Conservation (phyloP, 2,329 filamentous ascomycete genomes). For the Setomelanomma holmii region DNA sequence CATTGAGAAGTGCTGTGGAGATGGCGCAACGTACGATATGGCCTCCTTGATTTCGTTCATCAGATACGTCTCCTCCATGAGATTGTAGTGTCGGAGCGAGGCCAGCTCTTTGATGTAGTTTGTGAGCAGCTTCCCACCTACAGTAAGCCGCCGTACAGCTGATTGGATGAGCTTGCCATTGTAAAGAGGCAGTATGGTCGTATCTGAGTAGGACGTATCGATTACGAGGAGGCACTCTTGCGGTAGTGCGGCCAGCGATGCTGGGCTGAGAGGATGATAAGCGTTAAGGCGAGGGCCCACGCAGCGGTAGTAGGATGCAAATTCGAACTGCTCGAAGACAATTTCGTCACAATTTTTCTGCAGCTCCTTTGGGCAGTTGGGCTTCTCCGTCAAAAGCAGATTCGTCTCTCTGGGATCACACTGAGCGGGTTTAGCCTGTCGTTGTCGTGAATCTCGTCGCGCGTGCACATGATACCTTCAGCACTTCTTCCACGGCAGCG, state of each 20-base stretch:
- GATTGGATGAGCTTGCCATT: slow-evolving; percentile 80
- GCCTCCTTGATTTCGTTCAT: slow-evolving; percentile 97
- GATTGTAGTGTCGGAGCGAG: slow-evolving; percentile 90
- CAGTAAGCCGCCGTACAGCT: slow-evolving; percentile 82
- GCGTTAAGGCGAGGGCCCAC: slow-evolving; percentile 78
- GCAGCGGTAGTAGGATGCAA: slow-evolving; percentile 81
- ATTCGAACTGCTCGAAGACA: slow-evolving; percentile 96
- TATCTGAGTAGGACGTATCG: slow-evolving; percentile 92
- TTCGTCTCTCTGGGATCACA: slow-evolving; percentile 84
- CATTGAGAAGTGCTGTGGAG: slow-evolving; percentile 65
- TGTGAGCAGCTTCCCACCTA: slow-evolving; percentile 91
- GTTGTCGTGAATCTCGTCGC: neutral
- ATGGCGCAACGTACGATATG: slow-evolving; percentile 79
- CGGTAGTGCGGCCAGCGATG: slow-evolving; percentile 59
- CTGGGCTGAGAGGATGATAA: slow-evolving; percentile 66
- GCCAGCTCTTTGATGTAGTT: slow-evolving; percentile 91
- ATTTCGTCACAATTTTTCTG: slow-evolving; percentile 95
- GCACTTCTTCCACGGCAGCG: slow-evolving; percentile 69
- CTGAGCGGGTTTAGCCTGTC: slow-evolving; percentile 29
- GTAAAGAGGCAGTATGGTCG: slow-evolving; percentile 86
- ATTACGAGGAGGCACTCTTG: slow-evolving; percentile 86
- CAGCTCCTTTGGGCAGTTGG: slow-evolving; percentile 79
- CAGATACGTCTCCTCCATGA: slow-evolving; percentile 91
- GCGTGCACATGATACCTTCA: slow-evolving; percentile 54
- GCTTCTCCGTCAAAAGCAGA: slow-evolving; percentile 82